phyloP scores from a whole-genome alignment of 2,329 filamentous ascomycete species.

The Aspergillus pseudoglaucus region DNA sequence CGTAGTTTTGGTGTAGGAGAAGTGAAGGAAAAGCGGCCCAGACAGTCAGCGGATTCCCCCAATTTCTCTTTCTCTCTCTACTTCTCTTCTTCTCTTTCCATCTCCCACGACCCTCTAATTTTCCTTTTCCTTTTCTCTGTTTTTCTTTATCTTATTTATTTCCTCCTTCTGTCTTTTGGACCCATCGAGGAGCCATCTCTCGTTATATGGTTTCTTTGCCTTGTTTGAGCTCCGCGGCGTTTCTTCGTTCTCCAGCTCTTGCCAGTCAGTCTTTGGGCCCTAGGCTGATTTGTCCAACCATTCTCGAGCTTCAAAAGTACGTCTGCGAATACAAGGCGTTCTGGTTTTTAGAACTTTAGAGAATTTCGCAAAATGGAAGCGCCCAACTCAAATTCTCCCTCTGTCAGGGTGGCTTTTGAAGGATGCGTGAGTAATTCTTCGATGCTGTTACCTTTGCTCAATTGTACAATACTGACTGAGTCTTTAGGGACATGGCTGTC shows the following conservation, averaged over 20 bases:
- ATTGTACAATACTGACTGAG: slow-evolving; percentile 7
- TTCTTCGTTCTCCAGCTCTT: not conserved
- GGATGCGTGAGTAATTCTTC: slow-evolving; percentile 62
- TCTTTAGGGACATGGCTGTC: slow-evolving; percentile 74
- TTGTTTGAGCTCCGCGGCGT: not conserved
- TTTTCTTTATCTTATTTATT: not conserved
- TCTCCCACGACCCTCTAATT: not conserved
- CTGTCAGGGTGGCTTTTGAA: slow-evolving; percentile 70
- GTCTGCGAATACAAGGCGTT: no score
- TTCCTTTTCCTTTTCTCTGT: not conserved
- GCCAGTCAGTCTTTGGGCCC: not conserved
- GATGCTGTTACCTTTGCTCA: not conserved
- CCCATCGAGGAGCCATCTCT: not conserved
- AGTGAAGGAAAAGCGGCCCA: not conserved
- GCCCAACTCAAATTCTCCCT: slow-evolving; percentile 2
- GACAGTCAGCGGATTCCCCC: not conserved
- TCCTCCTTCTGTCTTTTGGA: not conserved
- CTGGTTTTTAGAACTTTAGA: no score
- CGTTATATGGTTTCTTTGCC: not conserved
- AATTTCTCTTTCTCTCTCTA: not conserved
- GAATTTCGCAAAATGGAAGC: slow-evolving; percentile 6
- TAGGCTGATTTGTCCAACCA: not conserved
- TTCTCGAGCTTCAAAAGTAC: no score
- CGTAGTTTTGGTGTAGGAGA: not conserved
- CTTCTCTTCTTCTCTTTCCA: not conserved